Evolutionary conservation across 345 rosid genomes (phyloP).

Genomic region (Nephelium lappaceum): DNA sequence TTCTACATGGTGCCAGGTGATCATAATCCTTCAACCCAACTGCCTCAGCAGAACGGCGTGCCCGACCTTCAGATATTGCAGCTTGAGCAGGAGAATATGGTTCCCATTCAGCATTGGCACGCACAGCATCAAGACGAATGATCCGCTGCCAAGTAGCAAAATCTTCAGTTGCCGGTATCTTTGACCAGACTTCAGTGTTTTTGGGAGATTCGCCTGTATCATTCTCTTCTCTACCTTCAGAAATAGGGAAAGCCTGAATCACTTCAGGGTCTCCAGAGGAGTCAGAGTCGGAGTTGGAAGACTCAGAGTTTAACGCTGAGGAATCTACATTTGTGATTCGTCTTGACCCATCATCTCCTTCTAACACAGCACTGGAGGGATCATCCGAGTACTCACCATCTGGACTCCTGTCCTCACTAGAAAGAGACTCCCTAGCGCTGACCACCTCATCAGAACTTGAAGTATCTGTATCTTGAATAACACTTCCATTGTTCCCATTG

Average conservation of each 20-base stretch:
- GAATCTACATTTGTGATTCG: conserved; percentile 50
- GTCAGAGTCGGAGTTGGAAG: conserved; percentile 85
- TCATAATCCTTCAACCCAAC: conserved; percentile 79
- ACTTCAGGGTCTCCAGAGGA: conserved; percentile 73
- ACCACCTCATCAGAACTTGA: conserved; percentile 75
- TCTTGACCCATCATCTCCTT: conserved; percentile 50
- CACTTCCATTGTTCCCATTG: conserved; percentile 37
- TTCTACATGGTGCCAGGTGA: conserved; percentile 72
- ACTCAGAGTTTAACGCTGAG: conserved; percentile 61
- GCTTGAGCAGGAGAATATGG: conserved; percentile 61
- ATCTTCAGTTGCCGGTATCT: conserved; percentile 50
- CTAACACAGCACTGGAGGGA: conserved; percentile 56
- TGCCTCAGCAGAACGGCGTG: conserved; percentile 67
- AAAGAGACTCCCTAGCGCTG: conserved; percentile 68
- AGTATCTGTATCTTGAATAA: conserved; percentile 53
- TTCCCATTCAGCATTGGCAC: conserved; percentile 89
- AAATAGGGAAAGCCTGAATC: conserved; percentile 45
- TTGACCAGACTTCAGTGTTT: conserved; percentile 35
- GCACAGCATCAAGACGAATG: conserved; percentile 96
- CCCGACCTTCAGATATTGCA: conserved; percentile 59
- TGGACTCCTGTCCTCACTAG: conserved; percentile 56
- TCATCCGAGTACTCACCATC: conserved; percentile 57
- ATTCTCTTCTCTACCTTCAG: conserved; percentile 47
- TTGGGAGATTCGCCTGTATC: conserved; percentile 33
- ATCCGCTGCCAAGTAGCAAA: conserved; percentile 89